These are phyloP conservation scores for Myrica gale DNA, from an alignment of 306 rosid species.

Conservation along the genomic window DNA sequence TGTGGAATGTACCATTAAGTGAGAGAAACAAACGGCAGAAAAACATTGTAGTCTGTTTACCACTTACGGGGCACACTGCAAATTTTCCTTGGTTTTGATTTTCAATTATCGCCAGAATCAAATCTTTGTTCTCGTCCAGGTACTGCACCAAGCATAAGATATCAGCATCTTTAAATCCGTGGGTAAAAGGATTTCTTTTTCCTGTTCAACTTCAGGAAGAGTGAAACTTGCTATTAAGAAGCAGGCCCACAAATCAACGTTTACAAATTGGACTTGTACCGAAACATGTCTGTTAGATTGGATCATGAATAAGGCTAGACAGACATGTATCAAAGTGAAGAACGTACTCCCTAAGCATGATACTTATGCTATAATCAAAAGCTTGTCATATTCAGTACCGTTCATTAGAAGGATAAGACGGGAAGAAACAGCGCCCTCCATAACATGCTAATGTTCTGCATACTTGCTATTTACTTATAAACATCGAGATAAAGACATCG, in stretches of 20 bases:
- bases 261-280: conserved; percentile 4
- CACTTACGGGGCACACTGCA: conserved; percentile 38
- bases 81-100: conserved; percentile 42
- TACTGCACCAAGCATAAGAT: conserved; percentile 45
- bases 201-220: conserved; percentile 8
- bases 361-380: too few species aligned
- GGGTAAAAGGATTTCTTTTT: not conserved
- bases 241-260: not conserved
- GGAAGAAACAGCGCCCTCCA: conserved; percentile 1
- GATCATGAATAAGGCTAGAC: not conserved
- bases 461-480: too few species aligned
- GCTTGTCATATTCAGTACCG: not conserved
- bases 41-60: not conserved
- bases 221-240: conserved; percentile 15
- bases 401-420: not conserved
- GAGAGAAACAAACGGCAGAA: conserved; percentile 23
- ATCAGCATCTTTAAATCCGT: conserved; percentile 5
- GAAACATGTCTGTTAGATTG: not conserved
- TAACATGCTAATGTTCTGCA: not conserved
- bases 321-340: not conserved
- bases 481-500: too few species aligned
- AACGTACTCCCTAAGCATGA: not conserved
- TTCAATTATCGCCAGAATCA: conserved; percentile 48
- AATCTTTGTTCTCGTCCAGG: conserved; percentile 54
- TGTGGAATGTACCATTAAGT: conserved; percentile 10